Base-by-base conservation (phyloP, 1,139 yeast genomes). In the Blastobotrys elegans region DNA sequence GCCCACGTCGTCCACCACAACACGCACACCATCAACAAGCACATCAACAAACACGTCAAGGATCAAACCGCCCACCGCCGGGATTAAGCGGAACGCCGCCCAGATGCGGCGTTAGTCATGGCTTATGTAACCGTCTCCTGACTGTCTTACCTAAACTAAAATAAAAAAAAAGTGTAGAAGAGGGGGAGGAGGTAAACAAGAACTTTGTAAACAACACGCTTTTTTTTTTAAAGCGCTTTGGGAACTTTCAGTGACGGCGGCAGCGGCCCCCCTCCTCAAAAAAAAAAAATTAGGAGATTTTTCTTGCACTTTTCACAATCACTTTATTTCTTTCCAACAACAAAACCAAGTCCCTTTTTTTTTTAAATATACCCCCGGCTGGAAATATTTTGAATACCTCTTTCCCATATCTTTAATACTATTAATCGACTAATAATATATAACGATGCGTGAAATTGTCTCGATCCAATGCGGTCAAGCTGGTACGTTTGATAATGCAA, bases 401-500 rank as follows among this genome's bases (percentile, higher is more conserved):
- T 21, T 24, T 6, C 5, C 5, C 27, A 6, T 30, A 30, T 30
- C 16, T 4, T 30, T 30, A 7, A 30, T 7, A 7, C 32, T n/a
- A 30, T 4, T 30, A 30, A 30, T 30, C 32, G n/a, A 38, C 41
- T 22, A 24, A 14, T 38, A 36, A 36, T 17, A 7, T 8, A 5
- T 14, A 16, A n/a, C 39, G 36, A 70, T 70, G 74, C 67, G 74
- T 51, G 74, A 70, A 58, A 70, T 70, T 52, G 70, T 70, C 21
- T 68, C 74, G 31, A 61, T 70, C 48, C 74, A 70, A 61, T 65
- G 70, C 53, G 74, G 74, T 33, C 74, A 70, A 52, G 74, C 74
- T 42, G 74, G 74, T 65, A 55, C 29, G 67, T 58, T 7, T 20
- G 22, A 20, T 17, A 3, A 24, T 13, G 17, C 27, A 10, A 16